These are phyloP conservation scores for Mortierella sp. DNA, from an alignment of 371 early-diverging fungal genomes.

Conservation along the genomic window DNA sequence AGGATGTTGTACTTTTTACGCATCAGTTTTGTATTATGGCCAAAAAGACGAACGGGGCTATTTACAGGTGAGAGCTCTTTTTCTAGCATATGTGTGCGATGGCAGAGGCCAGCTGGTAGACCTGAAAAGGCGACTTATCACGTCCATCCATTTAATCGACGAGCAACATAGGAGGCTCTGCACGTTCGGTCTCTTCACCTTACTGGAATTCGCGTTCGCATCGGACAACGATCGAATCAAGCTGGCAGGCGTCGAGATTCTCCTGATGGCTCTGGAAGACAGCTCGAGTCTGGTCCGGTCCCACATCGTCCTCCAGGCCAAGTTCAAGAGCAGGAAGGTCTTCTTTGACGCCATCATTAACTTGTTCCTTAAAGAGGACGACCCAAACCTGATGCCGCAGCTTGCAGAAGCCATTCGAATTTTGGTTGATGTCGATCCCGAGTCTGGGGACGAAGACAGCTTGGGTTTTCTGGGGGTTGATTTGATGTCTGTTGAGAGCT, in stretches of 20 bases:
- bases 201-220: background rate
- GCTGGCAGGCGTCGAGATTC: background rate
- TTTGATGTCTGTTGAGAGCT: background rate
- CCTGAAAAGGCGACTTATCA: background rate
- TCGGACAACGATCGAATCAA: background rate
- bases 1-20: background rate
- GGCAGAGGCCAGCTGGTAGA: background rate
- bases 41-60: background rate
- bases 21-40: constrained; percentile 1
- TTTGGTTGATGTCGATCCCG: background rate
- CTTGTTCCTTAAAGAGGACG: background rate
- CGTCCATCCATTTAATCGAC: too few species aligned
- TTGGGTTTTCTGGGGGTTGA: background rate
- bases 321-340: background rate
- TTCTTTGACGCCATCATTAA: background rate
- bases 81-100: background rate
- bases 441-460: background rate
- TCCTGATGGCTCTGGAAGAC: background rate
- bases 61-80: background rate
- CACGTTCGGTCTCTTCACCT: background rate
- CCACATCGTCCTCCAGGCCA: background rate
- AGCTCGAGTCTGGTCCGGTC: background rate
- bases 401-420: background rate
- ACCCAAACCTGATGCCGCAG: background rate
- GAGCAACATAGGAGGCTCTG: background rate